Base-by-base conservation (phyloP, 2,329 filamentous ascomycete genomes). In the Fusarium proliferatum region DNA sequence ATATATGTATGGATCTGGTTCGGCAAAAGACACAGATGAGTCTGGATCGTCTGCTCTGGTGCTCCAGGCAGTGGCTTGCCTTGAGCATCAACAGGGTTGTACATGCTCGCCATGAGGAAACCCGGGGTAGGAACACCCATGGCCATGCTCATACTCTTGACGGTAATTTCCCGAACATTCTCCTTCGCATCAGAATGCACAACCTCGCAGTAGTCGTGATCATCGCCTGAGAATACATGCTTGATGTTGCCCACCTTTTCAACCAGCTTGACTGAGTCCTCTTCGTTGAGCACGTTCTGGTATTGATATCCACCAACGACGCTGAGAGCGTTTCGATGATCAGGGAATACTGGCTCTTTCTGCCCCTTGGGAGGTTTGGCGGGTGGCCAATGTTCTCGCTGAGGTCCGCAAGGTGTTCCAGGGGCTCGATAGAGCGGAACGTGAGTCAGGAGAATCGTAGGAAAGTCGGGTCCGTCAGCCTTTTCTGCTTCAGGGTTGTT, bases 171-270 rank as follows among this genome's bases (percentile, higher is more conserved):
- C 55, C 86, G 87, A 38, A 92, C 89, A 33, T 87, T 88, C 39
- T 87, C 88, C 71, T 91, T 91, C 67, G 91, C 90, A 23, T 89
- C 87, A 6, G 91, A 90, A 81, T 99, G 96, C 1, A 91, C 87
- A 11, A 98, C 85, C 78, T 97, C 95, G 83, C 96, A 99, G 84
- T 98, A 98, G 84, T 99, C 96, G 84, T 99, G 96, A 79, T 99
- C 96, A 77, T 99, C 96, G 16, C 96, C 96, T 0, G 95, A 97
- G 80, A 98, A 99, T 48, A 95, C 93, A 73, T 96, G 93, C 6
- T 90, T 87, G 17, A 98, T 90, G 70, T 96, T 94, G 39, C 94
- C 95, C 39, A 97, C 87, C 72, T 91, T 93, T 67, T 92, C 88
- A 46, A 97, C 85, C 42, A 99, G 85, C 58, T 91, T 90, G 51